phyloP scores from a whole-genome alignment of 768 basidiomycete species.

The Boletus rubroflammeus region DNA sequence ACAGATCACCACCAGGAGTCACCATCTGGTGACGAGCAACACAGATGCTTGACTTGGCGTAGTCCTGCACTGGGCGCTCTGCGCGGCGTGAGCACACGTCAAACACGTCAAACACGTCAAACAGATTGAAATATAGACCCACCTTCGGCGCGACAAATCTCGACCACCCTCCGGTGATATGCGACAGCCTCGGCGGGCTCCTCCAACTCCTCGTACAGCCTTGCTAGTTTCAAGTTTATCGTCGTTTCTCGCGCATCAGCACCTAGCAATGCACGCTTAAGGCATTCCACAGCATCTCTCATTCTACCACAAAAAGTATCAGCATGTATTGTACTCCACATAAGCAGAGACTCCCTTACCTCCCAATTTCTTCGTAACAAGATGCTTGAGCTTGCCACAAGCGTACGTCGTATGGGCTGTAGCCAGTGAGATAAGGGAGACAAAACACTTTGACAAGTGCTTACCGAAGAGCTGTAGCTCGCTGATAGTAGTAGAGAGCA shows the following conservation, averaged over 20 bases:
- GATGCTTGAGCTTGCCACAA: conserved; percentile 94
- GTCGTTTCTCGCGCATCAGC: conserved; percentile 74
- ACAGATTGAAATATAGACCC: conserved; percentile 1
- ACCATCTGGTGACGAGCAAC: conserved; percentile 78
- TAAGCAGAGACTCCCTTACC: conserved; percentile 42
- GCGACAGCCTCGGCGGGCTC: conserved; percentile 67
- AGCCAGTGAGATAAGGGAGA: neutral
- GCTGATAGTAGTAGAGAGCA: conserved; percentile 93
- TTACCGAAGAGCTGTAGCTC: conserved; percentile 88
- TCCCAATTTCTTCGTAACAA: conserved; percentile 89
- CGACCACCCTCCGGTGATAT: conserved; percentile 78
- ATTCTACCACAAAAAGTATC: conserved; percentile 43
- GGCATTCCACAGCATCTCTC: conserved; percentile 87
- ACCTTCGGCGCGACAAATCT: conserved; percentile 57
- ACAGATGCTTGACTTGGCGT: conserved; percentile 78
- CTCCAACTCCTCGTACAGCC: conserved; percentile 61
- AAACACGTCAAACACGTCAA: too few relatives aligned
- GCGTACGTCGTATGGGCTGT: conserved; percentile 90
- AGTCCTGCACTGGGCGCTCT: conserved; percentile 71
- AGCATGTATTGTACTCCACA: neutral
- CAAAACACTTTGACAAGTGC: conserved; percentile 5
- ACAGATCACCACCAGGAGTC: conserved; percentile 59
- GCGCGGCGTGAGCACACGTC: conserved; percentile 15
- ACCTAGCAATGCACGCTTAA: conserved; percentile 83
- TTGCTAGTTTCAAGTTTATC: conserved; percentile 72